Conservation (phyloP, 2,329 filamentous ascomycete species). For the Pestalotiopsis fici region DNA sequence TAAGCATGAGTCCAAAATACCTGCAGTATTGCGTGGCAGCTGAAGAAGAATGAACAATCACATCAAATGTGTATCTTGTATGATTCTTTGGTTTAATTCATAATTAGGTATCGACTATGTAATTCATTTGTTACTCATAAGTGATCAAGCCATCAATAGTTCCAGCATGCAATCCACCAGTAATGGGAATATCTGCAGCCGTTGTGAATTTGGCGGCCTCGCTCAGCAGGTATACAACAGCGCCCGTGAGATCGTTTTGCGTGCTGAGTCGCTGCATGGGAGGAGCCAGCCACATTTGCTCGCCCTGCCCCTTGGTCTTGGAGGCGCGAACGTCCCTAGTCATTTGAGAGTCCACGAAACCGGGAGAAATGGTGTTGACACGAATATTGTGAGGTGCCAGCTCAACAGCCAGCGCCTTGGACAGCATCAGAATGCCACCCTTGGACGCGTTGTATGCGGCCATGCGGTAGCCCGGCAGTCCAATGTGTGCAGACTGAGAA, state of each 20-base stretch:
- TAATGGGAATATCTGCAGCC: constrained; percentile 43
- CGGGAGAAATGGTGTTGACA: constrained; percentile 39
- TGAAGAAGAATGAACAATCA: no score
- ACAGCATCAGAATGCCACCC: constrained; percentile 39
- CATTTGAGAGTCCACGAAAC: constrained; percentile 38
- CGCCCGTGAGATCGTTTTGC: constrained; percentile 41
- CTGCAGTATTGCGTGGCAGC: neutral
- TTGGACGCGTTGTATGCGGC: constrained; percentile 45
- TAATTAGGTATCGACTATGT: neutral
- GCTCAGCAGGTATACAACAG: constrained; percentile 42
- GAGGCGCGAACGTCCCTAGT: constrained; percentile 28
- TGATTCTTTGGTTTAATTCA: neutral
- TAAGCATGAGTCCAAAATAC: neutral
- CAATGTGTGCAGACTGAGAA: constrained; percentile 37
- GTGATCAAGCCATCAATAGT: constrained; percentile 37
- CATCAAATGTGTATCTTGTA: neutral
- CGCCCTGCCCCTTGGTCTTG: constrained; percentile 33
- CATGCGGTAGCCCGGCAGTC: constrained; percentile 35
- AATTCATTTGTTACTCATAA: constrained; percentile 19
- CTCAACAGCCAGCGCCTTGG: constrained; percentile 38
- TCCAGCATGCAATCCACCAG: constrained; percentile 42
- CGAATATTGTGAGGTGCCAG: constrained; percentile 35
- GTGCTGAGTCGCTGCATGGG: constrained; percentile 39
- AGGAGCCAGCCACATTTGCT: constrained; percentile 38
- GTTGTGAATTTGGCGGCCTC: constrained; percentile 45